Evolutionary conservation across 768 basidiomycete species (phyloP).

Genomic region (Boletellus ananiceps): DNA sequence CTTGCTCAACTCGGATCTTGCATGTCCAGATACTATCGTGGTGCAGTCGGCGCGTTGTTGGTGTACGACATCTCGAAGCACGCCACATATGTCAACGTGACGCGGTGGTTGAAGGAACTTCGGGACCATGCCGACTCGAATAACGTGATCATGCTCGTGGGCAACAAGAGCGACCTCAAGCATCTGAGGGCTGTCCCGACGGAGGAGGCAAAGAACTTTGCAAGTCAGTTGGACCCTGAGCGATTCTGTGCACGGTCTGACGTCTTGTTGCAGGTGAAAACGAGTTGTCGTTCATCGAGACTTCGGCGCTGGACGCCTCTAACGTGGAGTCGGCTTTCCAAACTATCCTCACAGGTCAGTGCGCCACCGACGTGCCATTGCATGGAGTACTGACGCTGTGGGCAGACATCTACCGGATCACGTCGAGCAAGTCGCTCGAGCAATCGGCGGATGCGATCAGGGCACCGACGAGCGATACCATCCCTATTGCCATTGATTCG

Average conservation of each 20-base stretch:
- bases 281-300: slow-evolving; percentile 93
- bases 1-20: not conserved
- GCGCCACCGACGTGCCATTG: not conserved
- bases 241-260: not conserved
- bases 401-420: slow-evolving; percentile 94
- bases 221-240: slow-evolving; percentile 50
- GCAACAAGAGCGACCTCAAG: slow-evolving; percentile 99
- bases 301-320: slow-evolving; percentile 98
- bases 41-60: slow-evolving; percentile 87
- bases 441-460: slow-evolving; percentile 72
- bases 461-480: slow-evolving; percentile 76
- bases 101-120: slow-evolving; percentile 95
- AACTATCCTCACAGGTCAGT: slow-evolving; percentile 84
- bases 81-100: slow-evolving; percentile 90
- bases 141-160: slow-evolving; percentile 94
- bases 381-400: slow-evolving; percentile 1
- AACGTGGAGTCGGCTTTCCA: slow-evolving; percentile 99
- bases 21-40: slow-evolving; percentile 83
- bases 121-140: slow-evolving; percentile 92
- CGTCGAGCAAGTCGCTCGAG: slow-evolving; percentile 93
- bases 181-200: slow-evolving; percentile 95
- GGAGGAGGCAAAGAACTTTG: slow-evolving; percentile 92
- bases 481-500: slow-evolving; percentile 72
- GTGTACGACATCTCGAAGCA: slow-evolving; percentile 96
- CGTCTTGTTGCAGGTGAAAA: slow-evolving; percentile 64